These are phyloP conservation scores for Xerocomellus amylosporus DNA, from an alignment of 768 basidiomycete genomes.

Conservation along the genomic window DNA sequence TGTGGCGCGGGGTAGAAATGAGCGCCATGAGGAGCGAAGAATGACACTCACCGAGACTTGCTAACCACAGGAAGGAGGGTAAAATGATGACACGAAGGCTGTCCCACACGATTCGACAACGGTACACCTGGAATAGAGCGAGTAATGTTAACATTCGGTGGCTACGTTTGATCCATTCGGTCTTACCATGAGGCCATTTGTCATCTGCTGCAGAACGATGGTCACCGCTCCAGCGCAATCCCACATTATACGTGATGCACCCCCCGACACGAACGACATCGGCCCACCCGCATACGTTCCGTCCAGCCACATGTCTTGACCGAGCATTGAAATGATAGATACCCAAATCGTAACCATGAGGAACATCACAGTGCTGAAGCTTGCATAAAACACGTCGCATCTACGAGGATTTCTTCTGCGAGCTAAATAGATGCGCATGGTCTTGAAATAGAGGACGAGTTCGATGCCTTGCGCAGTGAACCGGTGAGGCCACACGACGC, in stretches of 20 bases:
- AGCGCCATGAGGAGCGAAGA: background rate
- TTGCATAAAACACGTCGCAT: slow-evolving; percentile 10
- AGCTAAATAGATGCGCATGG: slow-evolving; percentile 6
- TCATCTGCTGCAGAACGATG: slow-evolving; percentile 30
- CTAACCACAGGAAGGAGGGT: slow-evolving; percentile 8
- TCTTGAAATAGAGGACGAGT: slow-evolving; percentile 11
- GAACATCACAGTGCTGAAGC: slow-evolving; percentile 17
- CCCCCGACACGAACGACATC: slow-evolving; percentile 15
- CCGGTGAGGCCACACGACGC: too few species aligned
- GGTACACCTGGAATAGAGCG: slow-evolving; percentile 29
- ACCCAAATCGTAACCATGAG: slow-evolving; percentile 28
- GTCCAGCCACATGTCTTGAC: slow-evolving; percentile 32
- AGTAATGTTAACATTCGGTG: background rate
- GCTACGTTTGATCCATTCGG: background rate
- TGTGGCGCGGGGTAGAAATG: background rate
- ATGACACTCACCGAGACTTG: slow-evolving; percentile 7
- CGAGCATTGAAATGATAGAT: slow-evolving; percentile 5
- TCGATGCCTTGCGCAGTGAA: background rate
- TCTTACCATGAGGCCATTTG: slow-evolving; percentile 26
- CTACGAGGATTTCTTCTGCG: background rate
- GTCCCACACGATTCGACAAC: too few species aligned
- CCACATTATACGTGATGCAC: slow-evolving; percentile 22
- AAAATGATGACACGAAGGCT: too few species aligned
- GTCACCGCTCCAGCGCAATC: slow-evolving; percentile 23
- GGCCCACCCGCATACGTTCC: slow-evolving; percentile 30